Conservation (phyloP, 2,329 filamentous ascomycete genomes). For the Cercospora sp. region DNA sequence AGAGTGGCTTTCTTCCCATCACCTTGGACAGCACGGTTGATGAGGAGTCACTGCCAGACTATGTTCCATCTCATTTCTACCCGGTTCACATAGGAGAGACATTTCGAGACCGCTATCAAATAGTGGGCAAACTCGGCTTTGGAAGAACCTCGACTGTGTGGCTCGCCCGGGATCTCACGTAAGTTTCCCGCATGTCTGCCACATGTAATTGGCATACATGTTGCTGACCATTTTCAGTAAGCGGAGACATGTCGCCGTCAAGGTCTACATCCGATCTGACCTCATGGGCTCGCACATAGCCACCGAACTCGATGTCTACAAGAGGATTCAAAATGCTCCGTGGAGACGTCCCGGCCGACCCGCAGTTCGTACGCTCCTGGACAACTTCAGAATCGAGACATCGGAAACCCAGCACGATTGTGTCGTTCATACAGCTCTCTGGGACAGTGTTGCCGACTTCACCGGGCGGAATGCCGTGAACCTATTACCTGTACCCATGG, state of each 20-base stretch:
- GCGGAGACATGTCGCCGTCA: not conserved
- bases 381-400: not conserved
- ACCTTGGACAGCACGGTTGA: not conserved
- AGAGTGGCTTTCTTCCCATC: not conserved
- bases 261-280: not conserved
- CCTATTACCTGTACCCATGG: not conserved
- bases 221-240: not conserved
- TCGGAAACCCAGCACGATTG: too few relatives aligned
- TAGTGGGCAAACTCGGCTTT: constrained; percentile 18
- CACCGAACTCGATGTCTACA: not conserved
- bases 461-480: not conserved
- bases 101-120: constrained; percentile 8
- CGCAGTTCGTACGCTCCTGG: not conserved
- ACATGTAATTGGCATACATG: not conserved
- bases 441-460: not conserved
- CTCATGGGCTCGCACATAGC: not conserved
- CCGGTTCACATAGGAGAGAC: constrained; percentile 13
- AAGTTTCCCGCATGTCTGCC: not conserved
- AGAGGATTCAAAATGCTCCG: not conserved
- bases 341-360: not conserved
- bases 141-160: constrained; percentile 17
- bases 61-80: constrained; percentile 12
- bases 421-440: constrained; percentile 9
- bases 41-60: constrained; percentile 14
- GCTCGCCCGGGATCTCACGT: constrained; percentile 18